Evolutionary conservation across 768 basidiomycete species (phyloP).

Genomic region (Lentinula edodes): DNA sequence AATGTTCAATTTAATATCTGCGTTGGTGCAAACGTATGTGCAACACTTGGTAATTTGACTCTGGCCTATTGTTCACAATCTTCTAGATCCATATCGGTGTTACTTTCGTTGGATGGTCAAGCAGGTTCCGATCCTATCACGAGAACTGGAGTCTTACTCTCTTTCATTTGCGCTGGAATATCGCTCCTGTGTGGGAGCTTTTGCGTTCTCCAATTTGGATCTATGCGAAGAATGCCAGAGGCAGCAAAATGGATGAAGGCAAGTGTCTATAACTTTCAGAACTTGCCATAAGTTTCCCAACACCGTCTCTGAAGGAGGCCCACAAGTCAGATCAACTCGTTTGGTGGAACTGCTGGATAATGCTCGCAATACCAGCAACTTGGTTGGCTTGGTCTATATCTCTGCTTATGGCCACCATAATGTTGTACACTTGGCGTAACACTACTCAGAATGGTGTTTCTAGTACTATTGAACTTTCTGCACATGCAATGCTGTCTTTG

Average conservation of each 20-base stretch:
- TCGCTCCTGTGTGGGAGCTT: neutral
- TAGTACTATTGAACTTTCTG: neutral
- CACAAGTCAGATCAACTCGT: neutral
- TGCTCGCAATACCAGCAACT: neutral
- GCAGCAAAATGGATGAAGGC: neutral
- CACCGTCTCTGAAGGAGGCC: neutral
- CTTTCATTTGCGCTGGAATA: slow-evolving; percentile 2
- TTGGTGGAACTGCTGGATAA: slow-evolving; percentile 2
- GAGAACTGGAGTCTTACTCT: neutral
- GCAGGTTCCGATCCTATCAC: neutral
- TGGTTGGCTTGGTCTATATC: neutral
- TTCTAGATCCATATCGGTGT: neutral
- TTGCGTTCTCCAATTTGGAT: neutral
- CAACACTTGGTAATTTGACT: neutral
- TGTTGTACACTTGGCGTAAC: neutral
- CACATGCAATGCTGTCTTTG: neutral
- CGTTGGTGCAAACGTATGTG: neutral
- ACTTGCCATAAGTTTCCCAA: neutral
- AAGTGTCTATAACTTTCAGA: neutral
- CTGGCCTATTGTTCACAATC: neutral
- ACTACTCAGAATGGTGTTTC: neutral
- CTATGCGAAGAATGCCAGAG: slow-evolving; percentile 4
- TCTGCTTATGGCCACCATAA: neutral
- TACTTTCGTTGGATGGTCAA: neutral
- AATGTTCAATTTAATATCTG: neutral